Evolutionary conservation across 2,329 filamentous ascomycete species (phyloP).

Genomic region (Epichloe sibirici): DNA sequence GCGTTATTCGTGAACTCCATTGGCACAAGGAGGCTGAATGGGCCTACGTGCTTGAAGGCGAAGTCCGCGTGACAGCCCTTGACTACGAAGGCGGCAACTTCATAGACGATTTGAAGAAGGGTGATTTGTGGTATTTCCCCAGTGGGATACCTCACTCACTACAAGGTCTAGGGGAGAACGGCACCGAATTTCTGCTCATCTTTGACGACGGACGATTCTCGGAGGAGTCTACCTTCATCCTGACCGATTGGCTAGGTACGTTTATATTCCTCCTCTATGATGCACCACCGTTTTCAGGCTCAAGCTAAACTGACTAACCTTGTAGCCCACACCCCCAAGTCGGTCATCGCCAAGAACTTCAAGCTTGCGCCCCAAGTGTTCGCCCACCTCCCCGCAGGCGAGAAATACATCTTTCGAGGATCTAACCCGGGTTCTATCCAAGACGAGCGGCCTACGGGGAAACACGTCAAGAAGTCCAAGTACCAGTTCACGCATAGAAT

Average conservation of each 20-base stretch:
- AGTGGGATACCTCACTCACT: conserved; percentile 66
- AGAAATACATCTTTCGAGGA: conserved; percentile 72
- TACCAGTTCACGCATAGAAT: conserved; percentile 60
- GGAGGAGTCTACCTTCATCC: conserved; percentile 55
- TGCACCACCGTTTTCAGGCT: not conserved
- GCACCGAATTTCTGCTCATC: conserved; percentile 36
- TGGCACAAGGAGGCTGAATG: conserved; percentile 76
- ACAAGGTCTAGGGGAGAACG: conserved; percentile 56
- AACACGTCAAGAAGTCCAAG: conserved; percentile 53
- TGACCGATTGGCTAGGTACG: conserved; percentile 60
- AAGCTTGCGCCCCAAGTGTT: conserved; percentile 60
- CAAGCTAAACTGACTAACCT: not conserved
- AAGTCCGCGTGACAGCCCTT: conserved; percentile 58
- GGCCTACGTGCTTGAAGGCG: conserved; percentile 61
- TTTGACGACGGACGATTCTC: conserved; percentile 40
- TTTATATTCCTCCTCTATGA: not conserved
- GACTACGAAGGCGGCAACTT: conserved; percentile 67
- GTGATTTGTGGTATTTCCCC: conserved; percentile 74
- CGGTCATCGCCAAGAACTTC: conserved; percentile 65
- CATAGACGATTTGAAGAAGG: conserved; percentile 63
- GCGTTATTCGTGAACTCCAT: conserved; percentile 64
- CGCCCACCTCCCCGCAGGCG: conserved; percentile 48
- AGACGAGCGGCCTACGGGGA: conserved; percentile 49
- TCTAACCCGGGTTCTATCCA: conserved; percentile 50
- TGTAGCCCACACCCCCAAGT: conserved; percentile 55